These are phyloP conservation scores for Apiospora sp. DNA, from an alignment of 2,329 filamentous ascomycete species.

Conservation along the genomic window DNA sequence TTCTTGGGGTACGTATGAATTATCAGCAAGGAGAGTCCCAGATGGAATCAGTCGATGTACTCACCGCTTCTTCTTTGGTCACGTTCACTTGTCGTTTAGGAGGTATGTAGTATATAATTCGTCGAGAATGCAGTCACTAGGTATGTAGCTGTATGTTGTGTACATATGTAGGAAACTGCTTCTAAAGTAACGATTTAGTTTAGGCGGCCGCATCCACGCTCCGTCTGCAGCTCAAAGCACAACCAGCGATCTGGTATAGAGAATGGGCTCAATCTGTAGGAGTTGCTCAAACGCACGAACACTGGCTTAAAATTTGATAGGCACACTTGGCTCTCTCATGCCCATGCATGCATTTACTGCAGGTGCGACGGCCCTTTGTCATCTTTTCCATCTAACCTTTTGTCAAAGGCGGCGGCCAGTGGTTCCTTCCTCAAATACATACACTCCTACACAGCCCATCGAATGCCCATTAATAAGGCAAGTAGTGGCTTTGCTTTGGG, in stretches of 20 bases:
- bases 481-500: not conserved
- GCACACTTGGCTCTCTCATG: not conserved
- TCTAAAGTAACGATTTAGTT: not conserved
- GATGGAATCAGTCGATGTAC: not conserved
- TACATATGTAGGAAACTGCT: not conserved
- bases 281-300: not conserved
- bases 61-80: not conserved
- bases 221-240: not conserved
- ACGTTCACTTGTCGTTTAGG: not conserved
- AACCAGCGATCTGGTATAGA: not conserved
- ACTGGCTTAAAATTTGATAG: not conserved
- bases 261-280: not conserved
- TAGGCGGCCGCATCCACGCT: not conserved
- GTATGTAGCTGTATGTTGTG: no score
- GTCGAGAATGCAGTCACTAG: not conserved
- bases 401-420: not conserved
- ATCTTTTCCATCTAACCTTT: not conserved
- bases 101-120: not conserved
- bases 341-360: constrained; percentile 4
- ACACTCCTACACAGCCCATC: not conserved
- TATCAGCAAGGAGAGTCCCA: not conserved
- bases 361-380: not conserved
- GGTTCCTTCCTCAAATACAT: not conserved
- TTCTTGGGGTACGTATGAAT: not conserved
- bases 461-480: not conserved